Evolutionary conservation across 306 rosid species (phyloP).

Genomic region (Quercus dentata): DNA sequence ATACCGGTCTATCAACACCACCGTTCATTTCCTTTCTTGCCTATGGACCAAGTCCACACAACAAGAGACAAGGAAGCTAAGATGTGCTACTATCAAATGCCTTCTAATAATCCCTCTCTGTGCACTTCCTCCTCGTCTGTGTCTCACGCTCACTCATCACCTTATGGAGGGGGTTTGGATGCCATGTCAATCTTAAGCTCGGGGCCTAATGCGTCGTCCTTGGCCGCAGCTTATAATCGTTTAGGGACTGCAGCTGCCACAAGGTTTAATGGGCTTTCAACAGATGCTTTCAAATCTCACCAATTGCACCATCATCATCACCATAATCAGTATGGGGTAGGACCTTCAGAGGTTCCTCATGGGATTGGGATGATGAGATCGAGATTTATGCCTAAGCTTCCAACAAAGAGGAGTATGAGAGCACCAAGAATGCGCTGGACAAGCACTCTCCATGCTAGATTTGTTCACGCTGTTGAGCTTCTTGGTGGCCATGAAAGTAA

Average conservation of each 20-base stretch:
- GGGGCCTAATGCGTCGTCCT: slow-evolving; percentile 17
- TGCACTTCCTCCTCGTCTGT: slow-evolving; percentile 14
- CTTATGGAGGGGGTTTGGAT: slow-evolving; percentile 37
- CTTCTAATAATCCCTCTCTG: slow-evolving; percentile 25
- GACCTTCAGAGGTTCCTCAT: slow-evolving; percentile 39
- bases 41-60: slow-evolving; percentile 25
- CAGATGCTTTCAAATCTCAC: slow-evolving; percentile 47
- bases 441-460: slow-evolving; percentile 77
- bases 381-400: slow-evolving; percentile 69
- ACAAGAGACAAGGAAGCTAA: slow-evolving; percentile 42
- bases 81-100: slow-evolving; percentile 57
- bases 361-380: slow-evolving; percentile 57
- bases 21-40: slow-evolving; percentile 79
- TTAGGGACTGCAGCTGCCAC: slow-evolving; percentile 20
- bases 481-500: slow-evolving; percentile 98
- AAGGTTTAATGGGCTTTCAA: slow-evolving; percentile 43
- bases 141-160: slow-evolving; percentile 17
- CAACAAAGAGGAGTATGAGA: slow-evolving; percentile 81
- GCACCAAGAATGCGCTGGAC: slow-evolving; percentile 98
- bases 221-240: slow-evolving; percentile 29
- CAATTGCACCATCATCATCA: slow-evolving; percentile 53
- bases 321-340: slow-evolving; percentile 26
- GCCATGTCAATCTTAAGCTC: slow-evolving; percentile 45
- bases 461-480: slow-evolving; percentile 92
- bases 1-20: slow-evolving; percentile 81